Conservation (phyloP, 495 filamentous ascomycete species). For the Aspergillus hancockii region DNA sequence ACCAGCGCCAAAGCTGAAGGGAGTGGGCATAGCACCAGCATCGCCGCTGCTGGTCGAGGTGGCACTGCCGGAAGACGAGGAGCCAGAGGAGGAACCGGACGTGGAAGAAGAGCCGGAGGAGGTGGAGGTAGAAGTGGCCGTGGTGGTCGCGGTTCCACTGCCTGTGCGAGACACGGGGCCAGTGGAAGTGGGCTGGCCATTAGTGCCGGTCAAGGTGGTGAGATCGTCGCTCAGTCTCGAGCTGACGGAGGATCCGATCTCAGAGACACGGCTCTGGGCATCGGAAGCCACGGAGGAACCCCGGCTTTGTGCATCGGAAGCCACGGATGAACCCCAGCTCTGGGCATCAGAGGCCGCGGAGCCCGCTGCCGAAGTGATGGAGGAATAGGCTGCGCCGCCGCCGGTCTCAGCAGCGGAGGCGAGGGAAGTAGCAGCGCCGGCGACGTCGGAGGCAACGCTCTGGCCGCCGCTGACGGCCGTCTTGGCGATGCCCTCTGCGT, state of each 20-base stretch:
- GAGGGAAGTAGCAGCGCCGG: constrained; percentile 7
- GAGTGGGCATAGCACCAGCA: constrained; percentile 22
- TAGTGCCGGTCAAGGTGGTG: constrained; percentile 16
- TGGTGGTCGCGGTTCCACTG: constrained; percentile 9
- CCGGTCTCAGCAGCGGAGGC: constrained; percentile 10
- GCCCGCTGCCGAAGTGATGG: constrained; percentile 18
- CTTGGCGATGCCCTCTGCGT: constrained; percentile 9
- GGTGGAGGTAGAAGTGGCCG: constrained; percentile 11
- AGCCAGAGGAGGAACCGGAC: constrained; percentile 7
- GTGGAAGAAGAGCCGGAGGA: neutral
- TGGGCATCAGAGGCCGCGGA: constrained; percentile 20
- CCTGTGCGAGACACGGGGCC: constrained; percentile 3
- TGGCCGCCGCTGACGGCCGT: constrained; percentile 10
- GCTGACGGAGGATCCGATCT: constrained; percentile 18
- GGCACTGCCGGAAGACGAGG: neutral
- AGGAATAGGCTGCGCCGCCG: constrained; percentile 13
- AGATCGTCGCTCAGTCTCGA: constrained; percentile 20
- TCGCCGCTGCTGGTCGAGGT: constrained; percentile 11
- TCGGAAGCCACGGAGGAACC: constrained; percentile 17
- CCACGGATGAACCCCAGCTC: constrained; percentile 16
- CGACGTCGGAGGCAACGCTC: constrained; percentile 12
- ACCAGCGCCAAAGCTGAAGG: constrained; percentile 26
- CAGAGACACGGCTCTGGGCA: constrained; percentile 18
- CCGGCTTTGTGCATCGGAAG: constrained; percentile 18
- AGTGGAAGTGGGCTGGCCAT: constrained; percentile 13